Base-by-base conservation (phyloP, 257 asterid species). In the Galeopsis tetrahit region DNA sequence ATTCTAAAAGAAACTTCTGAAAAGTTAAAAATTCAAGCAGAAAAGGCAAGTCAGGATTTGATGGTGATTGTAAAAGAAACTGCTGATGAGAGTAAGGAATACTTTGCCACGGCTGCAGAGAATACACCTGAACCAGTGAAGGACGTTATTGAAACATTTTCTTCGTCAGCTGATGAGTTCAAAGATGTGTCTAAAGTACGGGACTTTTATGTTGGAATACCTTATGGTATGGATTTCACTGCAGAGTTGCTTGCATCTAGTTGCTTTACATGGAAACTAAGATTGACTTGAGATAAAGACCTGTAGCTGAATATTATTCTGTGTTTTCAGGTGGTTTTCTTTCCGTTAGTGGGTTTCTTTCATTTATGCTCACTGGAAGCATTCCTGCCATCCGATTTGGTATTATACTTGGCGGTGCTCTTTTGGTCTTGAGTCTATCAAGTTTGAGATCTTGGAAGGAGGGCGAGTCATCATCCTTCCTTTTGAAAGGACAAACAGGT, bases 401-500 rank as follows among this genome's bases (percentile, higher is more conserved):
- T 55, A 82, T 90, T 76, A 77, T 90, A 74, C 97, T 90, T 70
- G 98, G 98, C 33, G 93, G 97, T 33, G 32, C 87, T 46, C 92
- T 93, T 76, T 83, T 93, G 86, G 97, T 90, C 64, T 69, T 93
- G 73, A 88, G 98, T 78, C 71, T 90, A 80, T 75, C 93, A 68
- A 93, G 97, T 76, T 84, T 93, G 78, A 85, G 87, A 85, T 83
- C 85, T n/a, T 88, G 95, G 96, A 93, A 78, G 78, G 87, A 78
- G 74, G 89, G 97, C 62, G 87, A 90, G 72, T 69, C 82, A 9
- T 79, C 85, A 75, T 76, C 90, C 58, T 78, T 83, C 49, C 80
- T 85, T 72, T 82, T 90, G 84, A 88, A 84, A 86, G 98, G 97
- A 61, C 95, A 90, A 78, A 78, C 97, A 84, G 96, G 98, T 90